Conservation (phyloP, 495 filamentous ascomycete species). For the Penicillium desertorum region DNA sequence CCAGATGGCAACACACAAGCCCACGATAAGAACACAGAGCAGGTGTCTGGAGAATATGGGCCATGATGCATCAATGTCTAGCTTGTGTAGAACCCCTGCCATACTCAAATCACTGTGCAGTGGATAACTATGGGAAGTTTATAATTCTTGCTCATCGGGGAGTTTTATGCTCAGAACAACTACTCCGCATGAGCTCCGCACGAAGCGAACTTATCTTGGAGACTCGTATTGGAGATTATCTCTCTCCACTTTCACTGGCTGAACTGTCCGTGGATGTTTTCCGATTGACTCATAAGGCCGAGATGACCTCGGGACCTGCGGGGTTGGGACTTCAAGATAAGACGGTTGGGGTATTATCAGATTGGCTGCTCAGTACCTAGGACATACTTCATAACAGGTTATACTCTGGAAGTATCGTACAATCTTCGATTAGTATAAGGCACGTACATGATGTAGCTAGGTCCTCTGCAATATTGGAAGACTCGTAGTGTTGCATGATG, state of each 20-base stretch:
- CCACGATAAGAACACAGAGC: conserved; percentile 1
- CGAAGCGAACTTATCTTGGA: background rate
- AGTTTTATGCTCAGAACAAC: background rate
- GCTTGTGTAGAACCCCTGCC: background rate
- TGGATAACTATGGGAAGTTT: background rate
- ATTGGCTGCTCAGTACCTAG: background rate
- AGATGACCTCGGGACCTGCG: background rate
- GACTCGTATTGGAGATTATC: background rate
- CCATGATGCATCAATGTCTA: background rate
- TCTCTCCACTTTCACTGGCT: conserved; percentile 12
- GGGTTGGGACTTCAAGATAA: background rate
- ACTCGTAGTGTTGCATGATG: background rate
- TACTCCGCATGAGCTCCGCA: conserved; percentile 14
- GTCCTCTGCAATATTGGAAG: background rate
- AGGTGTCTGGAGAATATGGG: background rate
- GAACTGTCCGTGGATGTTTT: conserved; percentile 10
- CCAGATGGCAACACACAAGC: conserved; percentile 1
- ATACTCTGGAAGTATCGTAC: background rate
- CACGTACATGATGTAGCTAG: background rate
- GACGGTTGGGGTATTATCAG: background rate
- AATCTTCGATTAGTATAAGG: background rate
- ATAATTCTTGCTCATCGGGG: background rate
- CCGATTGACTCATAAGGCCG: conserved; percentile 6
- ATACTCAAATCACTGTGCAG: background rate
- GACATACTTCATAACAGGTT: background rate